Percentiles rank a stretch among this genome's conserved stretches.
Conservation (phyloP, 805 yeast genomes). For the Kazachstania psychrophila region DNA sequence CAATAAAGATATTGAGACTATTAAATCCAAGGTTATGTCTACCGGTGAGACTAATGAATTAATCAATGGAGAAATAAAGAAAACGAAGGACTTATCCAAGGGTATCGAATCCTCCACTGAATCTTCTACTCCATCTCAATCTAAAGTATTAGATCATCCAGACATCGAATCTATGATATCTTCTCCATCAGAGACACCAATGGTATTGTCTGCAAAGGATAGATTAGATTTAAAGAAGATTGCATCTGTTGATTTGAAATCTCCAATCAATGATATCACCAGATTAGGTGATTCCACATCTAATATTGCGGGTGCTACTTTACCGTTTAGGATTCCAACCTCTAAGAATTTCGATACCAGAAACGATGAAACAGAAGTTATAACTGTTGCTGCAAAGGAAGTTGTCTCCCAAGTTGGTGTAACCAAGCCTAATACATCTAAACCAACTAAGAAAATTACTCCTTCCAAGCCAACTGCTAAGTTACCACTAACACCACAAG, state of each 20-base stretch:
- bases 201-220: too few relatives aligned
- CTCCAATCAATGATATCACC: conserved; percentile 1
- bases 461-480: neutral
- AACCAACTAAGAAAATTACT: conserved; percentile 1
- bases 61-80: neutral
- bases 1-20: neutral
- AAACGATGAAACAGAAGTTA: conserved; percentile 8
- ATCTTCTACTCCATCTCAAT: too few relatives aligned
- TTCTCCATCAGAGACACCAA: too few relatives aligned
- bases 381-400: neutral
- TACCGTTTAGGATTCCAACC: conserved; percentile 28
- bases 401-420: neutral
- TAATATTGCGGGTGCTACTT: conserved; percentile 27
- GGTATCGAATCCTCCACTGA: neutral
- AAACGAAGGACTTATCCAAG: neutral
- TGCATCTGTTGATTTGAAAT: conserved; percentile 2
- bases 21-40: neutral
- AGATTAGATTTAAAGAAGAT: conserved; percentile 1
- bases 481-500: neutral
- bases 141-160: too few relatives aligned
- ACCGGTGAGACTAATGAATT: neutral
- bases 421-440: neutral
- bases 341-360: conserved; percentile 23
- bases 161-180: too few relatives aligned
- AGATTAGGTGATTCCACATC: conserved; percentile 6